Percentiles rank a stretch among this genome's conserved stretches.
Evolutionary conservation across 2,329 filamentous ascomycete species (phyloP).

Genomic region (Cordyceps fumosorosea): DNA sequence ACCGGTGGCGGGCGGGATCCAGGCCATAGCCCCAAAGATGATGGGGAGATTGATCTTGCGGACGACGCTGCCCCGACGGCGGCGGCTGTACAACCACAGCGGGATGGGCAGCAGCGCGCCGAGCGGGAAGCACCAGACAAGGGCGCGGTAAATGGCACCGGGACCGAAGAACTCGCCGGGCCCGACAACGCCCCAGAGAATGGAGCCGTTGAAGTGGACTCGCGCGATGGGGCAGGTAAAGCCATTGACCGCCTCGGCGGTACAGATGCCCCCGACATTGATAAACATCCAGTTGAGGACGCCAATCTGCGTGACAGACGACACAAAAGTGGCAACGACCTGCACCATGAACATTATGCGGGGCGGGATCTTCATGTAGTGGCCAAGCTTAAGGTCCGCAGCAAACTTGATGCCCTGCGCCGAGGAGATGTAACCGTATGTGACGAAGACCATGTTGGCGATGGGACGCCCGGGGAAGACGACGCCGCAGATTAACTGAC

Average conservation of each 20-base stretch:
- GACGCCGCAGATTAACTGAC: constrained; percentile 75
- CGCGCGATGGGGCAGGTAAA: constrained; percentile 83
- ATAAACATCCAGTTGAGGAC: constrained; percentile 88
- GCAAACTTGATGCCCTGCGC: constrained; percentile 87
- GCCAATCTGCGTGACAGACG: constrained; percentile 72
- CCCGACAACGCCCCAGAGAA: constrained; percentile 84
- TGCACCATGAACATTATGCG: constrained; percentile 74
- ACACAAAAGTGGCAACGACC: constrained; percentile 67
- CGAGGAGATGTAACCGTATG: constrained; percentile 83
- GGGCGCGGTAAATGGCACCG: constrained; percentile 63
- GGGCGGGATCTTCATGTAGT: constrained; percentile 83
- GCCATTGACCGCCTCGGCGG: constrained; percentile 70
- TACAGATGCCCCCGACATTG: constrained; percentile 72
- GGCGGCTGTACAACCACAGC: constrained; percentile 64
- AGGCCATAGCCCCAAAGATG: constrained; percentile 73
- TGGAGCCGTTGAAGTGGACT: constrained; percentile 85
- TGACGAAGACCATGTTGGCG: constrained; percentile 90
- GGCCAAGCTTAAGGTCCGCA: constrained; percentile 77
- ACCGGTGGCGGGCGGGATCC: constrained; percentile 81
- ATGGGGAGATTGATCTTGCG: constrained; percentile 77
- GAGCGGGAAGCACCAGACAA: constrained; percentile 77
- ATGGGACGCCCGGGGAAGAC: constrained; percentile 80
- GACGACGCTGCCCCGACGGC: constrained; percentile 54
- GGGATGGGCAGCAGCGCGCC: constrained; percentile 69
- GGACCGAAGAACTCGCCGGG: constrained; percentile 76